phyloP scores from a whole-genome alignment of 2,329 filamentous ascomycete species.

The Mycosphaerella sp. region DNA sequence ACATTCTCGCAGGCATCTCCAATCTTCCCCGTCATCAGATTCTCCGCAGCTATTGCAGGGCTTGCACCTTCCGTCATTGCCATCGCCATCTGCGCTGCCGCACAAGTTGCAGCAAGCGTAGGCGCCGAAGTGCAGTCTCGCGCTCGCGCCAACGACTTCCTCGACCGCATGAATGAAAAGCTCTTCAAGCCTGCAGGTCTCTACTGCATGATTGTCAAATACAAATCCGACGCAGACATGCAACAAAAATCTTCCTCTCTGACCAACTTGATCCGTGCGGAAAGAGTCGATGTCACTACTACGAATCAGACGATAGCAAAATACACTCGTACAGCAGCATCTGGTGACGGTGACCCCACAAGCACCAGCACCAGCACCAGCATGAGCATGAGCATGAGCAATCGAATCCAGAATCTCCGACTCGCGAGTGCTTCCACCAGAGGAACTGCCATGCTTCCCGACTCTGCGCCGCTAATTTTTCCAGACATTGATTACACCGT shows the following conservation, averaged over 20 bases:
- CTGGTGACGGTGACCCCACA: slow-evolving; percentile 6
- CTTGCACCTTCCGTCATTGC: slow-evolving; percentile 38
- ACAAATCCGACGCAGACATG: slow-evolving; percentile 25
- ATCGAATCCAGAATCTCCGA: slow-evolving; percentile 33
- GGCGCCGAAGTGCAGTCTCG: slow-evolving; percentile 37
- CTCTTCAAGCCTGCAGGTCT: slow-evolving; percentile 54
- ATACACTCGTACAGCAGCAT: slow-evolving; percentile 10
- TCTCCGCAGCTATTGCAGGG: slow-evolving; percentile 34
- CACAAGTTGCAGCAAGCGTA: slow-evolving; percentile 40
- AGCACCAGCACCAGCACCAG: slow-evolving; percentile 15
- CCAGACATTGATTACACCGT: slow-evolving; percentile 38
- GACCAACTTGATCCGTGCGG: slow-evolving; percentile 15
- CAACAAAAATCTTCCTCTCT: slow-evolving; percentile 9
- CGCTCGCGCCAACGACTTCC: slow-evolving; percentile 47
- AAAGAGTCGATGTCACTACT: slow-evolving; percentile 33
- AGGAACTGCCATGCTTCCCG: slow-evolving; percentile 40
- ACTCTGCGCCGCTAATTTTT: slow-evolving; percentile 47
- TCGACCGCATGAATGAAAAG: slow-evolving; percentile 51
- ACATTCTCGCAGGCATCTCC: slow-evolving; percentile 37
- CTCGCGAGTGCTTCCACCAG: slow-evolving; percentile 36
- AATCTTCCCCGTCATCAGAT: slow-evolving; percentile 25
- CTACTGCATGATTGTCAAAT: slow-evolving; percentile 47
- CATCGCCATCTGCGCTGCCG: slow-evolving; percentile 40
- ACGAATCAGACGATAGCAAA: slow-evolving; percentile 33
- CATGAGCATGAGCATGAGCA: slow-evolving; percentile 13